Conservation (phyloP, 1,284 basidiomycete species). For the Trichosporon coremiiforme region DNA sequence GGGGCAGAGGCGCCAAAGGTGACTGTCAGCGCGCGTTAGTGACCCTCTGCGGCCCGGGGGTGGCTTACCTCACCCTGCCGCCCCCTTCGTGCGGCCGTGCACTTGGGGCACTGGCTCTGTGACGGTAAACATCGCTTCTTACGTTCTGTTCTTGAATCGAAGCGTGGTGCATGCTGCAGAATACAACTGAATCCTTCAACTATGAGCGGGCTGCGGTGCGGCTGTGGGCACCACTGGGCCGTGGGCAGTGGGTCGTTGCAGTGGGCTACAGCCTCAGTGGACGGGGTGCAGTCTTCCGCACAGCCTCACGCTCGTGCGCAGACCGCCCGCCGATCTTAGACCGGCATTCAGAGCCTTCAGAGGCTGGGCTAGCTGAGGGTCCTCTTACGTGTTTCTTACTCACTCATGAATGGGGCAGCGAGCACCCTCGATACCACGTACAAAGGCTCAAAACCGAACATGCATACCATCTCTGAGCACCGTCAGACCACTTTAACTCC, state of each 20-base stretch:
- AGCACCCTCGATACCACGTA: neutral
- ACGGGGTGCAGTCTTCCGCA: neutral
- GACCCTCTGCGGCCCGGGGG: neutral
- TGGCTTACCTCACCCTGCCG: neutral
- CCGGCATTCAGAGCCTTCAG: neutral
- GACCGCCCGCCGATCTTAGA: slow-evolving; percentile 1
- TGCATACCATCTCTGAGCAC: neutral
- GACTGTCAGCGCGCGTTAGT: neutral
- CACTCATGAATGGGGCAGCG: neutral
- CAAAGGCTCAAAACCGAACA: neutral
- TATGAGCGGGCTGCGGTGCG: neutral
- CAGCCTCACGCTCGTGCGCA: neutral
- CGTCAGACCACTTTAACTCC: neutral
- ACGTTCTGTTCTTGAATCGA: neutral
- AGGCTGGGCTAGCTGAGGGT: neutral
- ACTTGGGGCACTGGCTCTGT: neutral
- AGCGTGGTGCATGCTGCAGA: neutral
- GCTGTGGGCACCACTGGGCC: neutral
- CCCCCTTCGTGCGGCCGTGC: neutral
- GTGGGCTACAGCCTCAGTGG: neutral
- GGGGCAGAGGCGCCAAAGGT: neutral
- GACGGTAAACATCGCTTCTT: neutral
- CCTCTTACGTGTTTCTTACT: slow-evolving; percentile 10
- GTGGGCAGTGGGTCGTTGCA: too few relatives aligned
- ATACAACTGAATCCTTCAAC: neutral